A percentile compares a stretch with the other conserved stretches of the same genome.
phyloP scores from a whole-genome alignment of 768 basidiomycete genomes.

The Termitomyces bulborhizus region DNA sequence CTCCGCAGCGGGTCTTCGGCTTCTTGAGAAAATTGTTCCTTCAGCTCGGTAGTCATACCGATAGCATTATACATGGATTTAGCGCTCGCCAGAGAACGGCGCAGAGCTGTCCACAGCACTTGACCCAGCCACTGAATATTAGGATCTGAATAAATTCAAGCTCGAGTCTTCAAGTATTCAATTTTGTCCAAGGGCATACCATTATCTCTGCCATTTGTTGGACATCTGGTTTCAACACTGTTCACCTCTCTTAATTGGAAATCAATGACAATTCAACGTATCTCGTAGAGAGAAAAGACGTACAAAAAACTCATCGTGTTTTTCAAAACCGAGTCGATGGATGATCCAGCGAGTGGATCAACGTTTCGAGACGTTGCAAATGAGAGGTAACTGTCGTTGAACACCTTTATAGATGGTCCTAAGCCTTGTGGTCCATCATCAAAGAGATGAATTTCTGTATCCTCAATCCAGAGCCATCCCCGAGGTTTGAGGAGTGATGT shows the following conservation, averaged over 20 bases:
- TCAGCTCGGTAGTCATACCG: slow-evolving; percentile 3
- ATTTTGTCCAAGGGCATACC: not conserved
- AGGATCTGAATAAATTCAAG: not conserved
- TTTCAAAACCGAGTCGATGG: not conserved
- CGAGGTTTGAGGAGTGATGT: slow-evolving; percentile 1
- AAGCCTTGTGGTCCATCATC: not conserved
- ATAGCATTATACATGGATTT: not conserved
- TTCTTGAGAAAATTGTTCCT: not conserved
- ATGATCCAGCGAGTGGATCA: slow-evolving; percentile 3
- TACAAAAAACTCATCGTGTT: not conserved
- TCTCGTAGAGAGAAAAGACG: not conserved
- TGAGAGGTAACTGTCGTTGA: not conserved
- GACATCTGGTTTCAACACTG: not conserved
- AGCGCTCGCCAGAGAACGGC: not conserved
- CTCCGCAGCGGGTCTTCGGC: not conserved
- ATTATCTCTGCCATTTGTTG: not conserved
- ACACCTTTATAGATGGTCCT: not conserved
- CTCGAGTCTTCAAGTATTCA: not conserved
- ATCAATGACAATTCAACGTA: not conserved
- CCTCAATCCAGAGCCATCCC: slow-evolving; percentile 8
- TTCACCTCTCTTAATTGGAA: not conserved
- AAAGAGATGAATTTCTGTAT: not conserved
- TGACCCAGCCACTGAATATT: not conserved
- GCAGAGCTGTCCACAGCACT: not conserved
- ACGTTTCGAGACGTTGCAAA: not conserved